phyloP scores from a whole-genome alignment of 2,329 filamentous ascomycete genomes.

The Coniochaeta sp. region DNA sequence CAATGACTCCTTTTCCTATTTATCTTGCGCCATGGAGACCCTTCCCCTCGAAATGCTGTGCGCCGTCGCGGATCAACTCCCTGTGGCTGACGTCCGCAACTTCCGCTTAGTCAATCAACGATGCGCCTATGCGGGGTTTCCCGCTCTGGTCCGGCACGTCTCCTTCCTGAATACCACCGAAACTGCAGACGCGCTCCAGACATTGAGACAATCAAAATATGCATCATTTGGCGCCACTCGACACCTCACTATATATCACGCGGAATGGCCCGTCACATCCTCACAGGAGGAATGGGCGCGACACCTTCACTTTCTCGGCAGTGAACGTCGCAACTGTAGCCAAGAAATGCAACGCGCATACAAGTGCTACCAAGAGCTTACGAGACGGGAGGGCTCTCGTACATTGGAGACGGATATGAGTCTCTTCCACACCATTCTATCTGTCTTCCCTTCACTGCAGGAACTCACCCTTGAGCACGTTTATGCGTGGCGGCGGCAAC shows the following conservation, averaged over 20 bases:
- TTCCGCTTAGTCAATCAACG: background rate
- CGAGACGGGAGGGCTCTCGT: too few relatives aligned
- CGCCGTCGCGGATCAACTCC: background rate
- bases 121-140: background rate
- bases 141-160: background rate
- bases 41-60: background rate
- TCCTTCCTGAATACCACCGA: background rate
- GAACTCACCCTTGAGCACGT: background rate
- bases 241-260: background rate
- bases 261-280: background rate
- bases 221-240: background rate
- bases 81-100: background rate
- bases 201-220: background rate
- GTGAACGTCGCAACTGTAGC: too few relatives aligned
- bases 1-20: too few relatives aligned
- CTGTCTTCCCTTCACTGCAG: background rate
- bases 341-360: too few relatives aligned
- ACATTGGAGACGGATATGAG: background rate
- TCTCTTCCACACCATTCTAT: background rate
- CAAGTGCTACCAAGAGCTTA: too few relatives aligned
- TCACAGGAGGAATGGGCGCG: background rate
- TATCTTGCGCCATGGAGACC: too few relatives aligned
- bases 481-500: background rate
- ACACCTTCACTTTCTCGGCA: too few relatives aligned
- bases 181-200: background rate